Base-by-base conservation (phyloP, 2,329 filamentous ascomycete genomes). In the Laburnicola sp. region DNA sequence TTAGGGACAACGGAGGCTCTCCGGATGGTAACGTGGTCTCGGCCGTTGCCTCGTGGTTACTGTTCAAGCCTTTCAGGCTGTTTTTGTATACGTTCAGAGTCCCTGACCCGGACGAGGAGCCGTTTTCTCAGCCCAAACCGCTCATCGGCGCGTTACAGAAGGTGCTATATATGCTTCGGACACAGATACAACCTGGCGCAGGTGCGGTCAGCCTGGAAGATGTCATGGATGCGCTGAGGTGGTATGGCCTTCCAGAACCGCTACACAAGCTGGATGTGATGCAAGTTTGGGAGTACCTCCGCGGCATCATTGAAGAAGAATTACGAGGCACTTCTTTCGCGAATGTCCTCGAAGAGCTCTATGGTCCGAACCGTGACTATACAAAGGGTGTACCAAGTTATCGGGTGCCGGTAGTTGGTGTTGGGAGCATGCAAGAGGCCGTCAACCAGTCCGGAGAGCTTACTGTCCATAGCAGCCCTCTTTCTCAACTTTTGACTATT, bases 31-130 rank as follows among this genome's bases (percentile, higher is more conserved):
- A 76, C 51, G 60, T 77, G 47, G 73, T 84, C 6, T 82, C 82
- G 22, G 79, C 81, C 0, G 60, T 86, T n/a, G 78, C 80, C 2
- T 76, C 82, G 1, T 84, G 80, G 78, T 70, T 86, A 52, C 77
- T 85, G 48, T 76, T 85, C 51, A 77, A 76, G n/a, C 83, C 83
- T 0, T 81, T 86, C 62, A 78, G 82, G 53, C 72, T 79, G 35
- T 71, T 85, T 25, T 71, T 86, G 27, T 82, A 84, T 60, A 70
- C 68, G 5, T 70, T 78, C 34, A 66, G 78, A 53, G 68, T 77
- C 3, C 70, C 79, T n/a, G 73, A 79, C 50, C 75, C 78, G 46
- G 69, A 76, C 22, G 68, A 65, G 3, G 74, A 80, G 31, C 75
- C 76, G 9, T 73, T 77, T 23, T 59, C 68, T 35, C 76, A 74